Evolutionary conservation across 2,329 filamentous ascomycete species (phyloP).

Genomic region (Penicillium psychrosexuale): DNA sequence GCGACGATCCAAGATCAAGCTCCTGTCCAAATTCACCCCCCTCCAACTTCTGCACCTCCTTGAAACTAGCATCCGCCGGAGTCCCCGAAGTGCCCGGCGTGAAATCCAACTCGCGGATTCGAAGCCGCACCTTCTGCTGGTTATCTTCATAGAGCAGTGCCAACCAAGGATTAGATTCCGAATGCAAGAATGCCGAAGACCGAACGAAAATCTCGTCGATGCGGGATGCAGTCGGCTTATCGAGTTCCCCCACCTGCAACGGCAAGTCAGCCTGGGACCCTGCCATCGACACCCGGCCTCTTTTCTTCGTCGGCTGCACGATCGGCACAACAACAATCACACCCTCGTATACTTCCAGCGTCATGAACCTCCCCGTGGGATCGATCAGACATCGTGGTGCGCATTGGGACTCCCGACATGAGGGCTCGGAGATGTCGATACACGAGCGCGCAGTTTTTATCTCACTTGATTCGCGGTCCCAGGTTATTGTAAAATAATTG

Average conservation of each 20-base stretch:
- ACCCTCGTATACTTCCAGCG: slow-evolving; percentile 66
- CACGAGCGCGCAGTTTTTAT: slow-evolving; percentile 58
- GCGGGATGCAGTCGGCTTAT: slow-evolving; percentile 59
- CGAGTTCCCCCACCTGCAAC: slow-evolving; percentile 54
- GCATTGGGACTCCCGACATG: slow-evolving; percentile 71
- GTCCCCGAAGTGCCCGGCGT: slow-evolving; percentile 44
- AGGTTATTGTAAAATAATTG: slow-evolving; percentile 85
- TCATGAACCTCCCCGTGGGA: slow-evolving; percentile 67
- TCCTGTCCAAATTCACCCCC: slow-evolving; percentile 46
- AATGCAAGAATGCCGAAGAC: slow-evolving; percentile 64
- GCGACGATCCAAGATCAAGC: slow-evolving; percentile 58
- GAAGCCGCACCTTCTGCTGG: slow-evolving; percentile 54
- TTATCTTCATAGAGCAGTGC: slow-evolving; percentile 66
- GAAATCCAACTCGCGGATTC: slow-evolving; percentile 55
- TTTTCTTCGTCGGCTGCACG: slow-evolving; percentile 52
- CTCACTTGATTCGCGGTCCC: slow-evolving; percentile 61
- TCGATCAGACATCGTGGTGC: slow-evolving; percentile 82
- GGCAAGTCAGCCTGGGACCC: slow-evolving; percentile 26
- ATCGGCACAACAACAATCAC: slow-evolving; percentile 64
- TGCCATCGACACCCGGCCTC: slow-evolving; percentile 25
- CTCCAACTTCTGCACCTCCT: slow-evolving; percentile 43
- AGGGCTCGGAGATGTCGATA: slow-evolving; percentile 59
- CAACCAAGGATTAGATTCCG: slow-evolving; percentile 54
- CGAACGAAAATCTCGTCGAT: slow-evolving; percentile 66
- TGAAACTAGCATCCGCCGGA: slow-evolving; percentile 53